A percentile compares a stretch with the other conserved stretches of the same genome.
Conservation (phyloP, 1,284 basidiomycete species). For the Exsudoporus floridanus region DNA sequence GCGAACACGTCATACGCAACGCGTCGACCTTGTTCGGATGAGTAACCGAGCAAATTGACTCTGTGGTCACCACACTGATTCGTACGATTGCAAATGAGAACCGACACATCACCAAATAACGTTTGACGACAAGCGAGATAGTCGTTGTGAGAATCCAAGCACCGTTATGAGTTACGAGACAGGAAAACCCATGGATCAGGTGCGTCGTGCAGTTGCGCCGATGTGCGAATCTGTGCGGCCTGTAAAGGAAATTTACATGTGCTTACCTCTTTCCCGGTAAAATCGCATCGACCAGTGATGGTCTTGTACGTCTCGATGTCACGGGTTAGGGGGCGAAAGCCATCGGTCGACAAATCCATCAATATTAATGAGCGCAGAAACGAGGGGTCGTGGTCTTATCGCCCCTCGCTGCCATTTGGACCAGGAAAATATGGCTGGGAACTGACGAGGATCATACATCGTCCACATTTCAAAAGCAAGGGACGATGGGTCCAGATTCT, state of each 20-base stretch:
- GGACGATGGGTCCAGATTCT: background rate
- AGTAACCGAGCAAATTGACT: background rate
- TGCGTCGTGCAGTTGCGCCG: background rate
- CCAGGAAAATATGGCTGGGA: background rate
- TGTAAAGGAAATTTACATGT: slow-evolving; percentile 2
- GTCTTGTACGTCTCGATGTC: background rate
- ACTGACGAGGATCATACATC: background rate
- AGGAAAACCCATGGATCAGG: background rate
- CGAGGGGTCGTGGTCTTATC: too few relatives aligned
- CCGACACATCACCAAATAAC: background rate
- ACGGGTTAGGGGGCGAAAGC: background rate
- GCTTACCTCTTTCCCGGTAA: background rate
- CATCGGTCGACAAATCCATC: background rate
- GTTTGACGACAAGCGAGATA: background rate
- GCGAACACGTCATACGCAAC: background rate
- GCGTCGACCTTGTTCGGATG: background rate
- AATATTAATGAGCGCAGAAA: background rate
- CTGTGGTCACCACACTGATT: background rate
- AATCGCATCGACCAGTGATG: background rate
- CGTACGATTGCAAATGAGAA: background rate
- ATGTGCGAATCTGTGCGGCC: background rate
- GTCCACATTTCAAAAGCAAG: background rate
- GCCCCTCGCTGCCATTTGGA: background rate
- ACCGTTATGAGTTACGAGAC: background rate
- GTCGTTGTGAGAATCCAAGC: background rate